Conservation (phyloP, 2,329 filamentous ascomycete species). For the Boeremia exigua region DNA sequence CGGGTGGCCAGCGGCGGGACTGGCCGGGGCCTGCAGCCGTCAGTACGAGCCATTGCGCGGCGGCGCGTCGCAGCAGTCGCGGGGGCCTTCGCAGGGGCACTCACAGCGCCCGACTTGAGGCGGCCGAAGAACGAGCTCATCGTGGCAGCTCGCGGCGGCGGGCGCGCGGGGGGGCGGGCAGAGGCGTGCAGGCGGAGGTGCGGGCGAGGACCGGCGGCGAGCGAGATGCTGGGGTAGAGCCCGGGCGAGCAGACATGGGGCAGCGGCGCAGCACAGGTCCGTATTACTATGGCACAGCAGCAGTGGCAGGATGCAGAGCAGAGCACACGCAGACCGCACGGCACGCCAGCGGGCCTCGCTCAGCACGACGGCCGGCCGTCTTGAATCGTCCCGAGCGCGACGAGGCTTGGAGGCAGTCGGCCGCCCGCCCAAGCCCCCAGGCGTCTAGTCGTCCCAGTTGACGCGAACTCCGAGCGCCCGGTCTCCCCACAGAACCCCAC, state of each 20-base stretch:
- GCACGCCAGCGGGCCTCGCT: conserved; percentile 14
- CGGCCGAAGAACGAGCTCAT: conserved; percentile 63
- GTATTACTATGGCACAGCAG: conserved; percentile 9
- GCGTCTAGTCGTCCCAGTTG: conserved; percentile 9
- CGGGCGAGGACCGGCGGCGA: conserved; percentile 7
- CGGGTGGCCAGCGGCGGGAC: conserved; percentile 53
- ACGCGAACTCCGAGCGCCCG: conserved; percentile 14
- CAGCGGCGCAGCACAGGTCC: conserved; percentile 1
- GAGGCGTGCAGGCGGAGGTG: conserved; percentile 24
- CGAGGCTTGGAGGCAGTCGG: conserved; percentile 11
- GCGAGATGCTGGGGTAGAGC: conserved; percentile 11
- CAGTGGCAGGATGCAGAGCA: conserved; percentile 4
- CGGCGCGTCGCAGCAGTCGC: conserved; percentile 42
- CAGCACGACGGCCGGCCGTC: conserved; percentile 15
- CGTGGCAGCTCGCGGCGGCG: conserved; percentile 21
- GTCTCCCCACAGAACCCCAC: conserved; percentile 17
- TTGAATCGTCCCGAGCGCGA: conserved; percentile 16
- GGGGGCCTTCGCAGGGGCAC: conserved; percentile 32
- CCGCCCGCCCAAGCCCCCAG: conserved; percentile 14
- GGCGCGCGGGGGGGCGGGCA: conserved; percentile 20
- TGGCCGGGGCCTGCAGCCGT: conserved; percentile 53
- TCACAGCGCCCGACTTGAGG: conserved; percentile 58
- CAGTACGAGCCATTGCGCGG: conserved; percentile 30
- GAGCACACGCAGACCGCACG: conserved; percentile 2
- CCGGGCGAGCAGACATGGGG: conserved; percentile 17